Evolutionary conservation across 108 stramenopile genomes (phyloP).

Genomic region (Nitzschia inconspicua): DNA sequence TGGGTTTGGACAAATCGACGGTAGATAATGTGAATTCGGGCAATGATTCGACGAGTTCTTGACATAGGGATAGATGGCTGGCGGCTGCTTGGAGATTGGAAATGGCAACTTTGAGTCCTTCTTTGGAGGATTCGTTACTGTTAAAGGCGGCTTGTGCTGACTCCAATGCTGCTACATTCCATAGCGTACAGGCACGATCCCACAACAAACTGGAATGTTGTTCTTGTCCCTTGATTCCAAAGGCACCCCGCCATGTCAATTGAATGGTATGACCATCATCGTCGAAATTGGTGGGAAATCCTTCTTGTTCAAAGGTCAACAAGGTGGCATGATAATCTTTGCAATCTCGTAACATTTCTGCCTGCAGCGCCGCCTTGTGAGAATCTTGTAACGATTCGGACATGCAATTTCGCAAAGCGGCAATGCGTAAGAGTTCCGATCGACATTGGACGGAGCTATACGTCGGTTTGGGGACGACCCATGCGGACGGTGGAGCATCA

Average conservation of each 20-base stretch:
- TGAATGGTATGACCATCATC: constrained; percentile 14
- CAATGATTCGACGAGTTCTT: constrained; percentile 17
- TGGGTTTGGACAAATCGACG: constrained; percentile 37
- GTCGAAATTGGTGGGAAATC: constrained; percentile 33
- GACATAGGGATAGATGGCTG: constrained; percentile 15
- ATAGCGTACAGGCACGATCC: constrained; percentile 41
- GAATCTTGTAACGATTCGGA: constrained; percentile 39
- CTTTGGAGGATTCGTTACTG: constrained; percentile 15
- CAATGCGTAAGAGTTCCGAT: constrained; percentile 39
- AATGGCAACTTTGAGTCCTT: constrained; percentile 37
- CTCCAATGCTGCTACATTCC: constrained; percentile 44
- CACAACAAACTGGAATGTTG: constrained; percentile 37
- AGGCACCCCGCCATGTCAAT: constrained; percentile 42
- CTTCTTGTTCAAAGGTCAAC: constrained; percentile 43
- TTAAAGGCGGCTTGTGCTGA: constrained; percentile 13
- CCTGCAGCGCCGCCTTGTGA: constrained; percentile 34
- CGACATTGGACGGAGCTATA: constrained; percentile 39
- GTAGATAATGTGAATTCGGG: constrained; percentile 28
- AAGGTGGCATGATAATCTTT: constrained; percentile 54
- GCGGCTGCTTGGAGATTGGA: constrained; percentile 31
- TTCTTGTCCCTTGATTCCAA: constrained; percentile 17
- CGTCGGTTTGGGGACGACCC: constrained; percentile 35
- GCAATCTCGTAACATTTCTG: constrained; percentile 32
- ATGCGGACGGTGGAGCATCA: constrained; percentile 12
- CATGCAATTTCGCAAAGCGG: constrained; percentile 40